Evolutionary conservation across 768 basidiomycete genomes (phyloP), one percentile per base, ranked within the genome.

Genomic region (Mycena chlorophos): DNA sequence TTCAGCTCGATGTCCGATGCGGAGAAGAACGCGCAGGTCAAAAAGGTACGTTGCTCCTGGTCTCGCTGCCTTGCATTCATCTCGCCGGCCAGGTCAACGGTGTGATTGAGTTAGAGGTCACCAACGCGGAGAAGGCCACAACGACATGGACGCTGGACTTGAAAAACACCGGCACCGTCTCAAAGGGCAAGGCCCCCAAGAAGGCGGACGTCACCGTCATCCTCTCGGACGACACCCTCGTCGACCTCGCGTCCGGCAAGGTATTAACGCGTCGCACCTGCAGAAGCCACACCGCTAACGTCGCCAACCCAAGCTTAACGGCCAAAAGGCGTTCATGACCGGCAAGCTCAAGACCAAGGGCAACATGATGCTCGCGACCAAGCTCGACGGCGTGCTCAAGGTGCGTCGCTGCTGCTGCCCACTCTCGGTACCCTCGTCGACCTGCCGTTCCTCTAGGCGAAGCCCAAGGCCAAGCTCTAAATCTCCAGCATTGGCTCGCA

Each of bases 271-370:
- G 75, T 60, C 51, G 6, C 31, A 38, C 25, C 8, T 25, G 26
- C 19, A 45, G 28, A 22, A 29, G 31, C 6, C 30, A 45, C 37
- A 40, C 17, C 31, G 26, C 40, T 47, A 23, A 52, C n/a, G n/a
- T 40, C 30, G 3, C 38, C 42, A 30, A n/a, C 43, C 47, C 26
- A 58, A 92, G 88, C 75, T 89, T 42, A 92, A 90, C 64, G 94
- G 91, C 19, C 94, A 97, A 73, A 94, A 94, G 68, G 94, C 94
- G 20, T 97, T 94, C 77, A 92, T 98, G 90, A 91, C 89, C 5
- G 94, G 94, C 26, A 90, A 91, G 67, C 82, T 97, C 48, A 96
- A 95, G 82, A 88, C 90, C 16, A 88, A 82, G 69, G 93, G 92
- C 52, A 94, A 94, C 73, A 85, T 94, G 72, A 94, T 95, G 91